Evolutionary conservation across 768 basidiomycete genomes (phyloP).

Genomic region (Hericium rajendrae): DNA sequence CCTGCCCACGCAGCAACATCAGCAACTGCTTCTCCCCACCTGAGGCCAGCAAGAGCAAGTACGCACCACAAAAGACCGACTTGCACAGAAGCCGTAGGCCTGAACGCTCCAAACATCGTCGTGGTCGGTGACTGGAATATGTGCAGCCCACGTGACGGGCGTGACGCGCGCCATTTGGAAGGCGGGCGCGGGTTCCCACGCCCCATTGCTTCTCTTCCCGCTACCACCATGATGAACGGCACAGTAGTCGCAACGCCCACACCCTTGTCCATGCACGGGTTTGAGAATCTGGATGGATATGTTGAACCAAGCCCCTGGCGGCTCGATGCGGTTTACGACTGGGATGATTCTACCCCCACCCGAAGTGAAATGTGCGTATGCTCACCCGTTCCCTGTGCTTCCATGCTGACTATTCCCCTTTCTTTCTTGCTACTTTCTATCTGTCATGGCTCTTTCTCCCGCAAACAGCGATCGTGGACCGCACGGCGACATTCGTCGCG

Average conservation of each 20-base stretch:
- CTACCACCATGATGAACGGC: slow-evolving; percentile 14
- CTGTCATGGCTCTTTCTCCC: neutral
- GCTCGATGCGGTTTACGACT: slow-evolving; percentile 46
- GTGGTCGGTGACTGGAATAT: neutral
- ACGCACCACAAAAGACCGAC: slow-evolving; percentile 82
- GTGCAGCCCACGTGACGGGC: neutral
- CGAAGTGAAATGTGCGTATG: slow-evolving; percentile 78
- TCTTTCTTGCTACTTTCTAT: neutral
- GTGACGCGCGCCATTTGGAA: neutral
- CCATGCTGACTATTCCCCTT: neutral
- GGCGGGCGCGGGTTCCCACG: slow-evolving; percentile 5
- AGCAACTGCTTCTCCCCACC: neutral
- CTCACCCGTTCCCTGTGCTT: neutral
- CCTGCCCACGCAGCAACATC: slow-evolving; percentile 37
- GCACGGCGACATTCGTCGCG: slow-evolving; percentile 85
- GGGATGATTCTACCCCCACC: slow-evolving; percentile 94
- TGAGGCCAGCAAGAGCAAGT: neutral
- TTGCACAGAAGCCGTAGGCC: slow-evolving; percentile 51
- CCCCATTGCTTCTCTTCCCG: neutral
- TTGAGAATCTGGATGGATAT: neutral
- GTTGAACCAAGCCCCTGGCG: slow-evolving; percentile 2
- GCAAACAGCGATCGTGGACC: slow-evolving; percentile 78
- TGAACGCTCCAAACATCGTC: slow-evolving; percentile 82
- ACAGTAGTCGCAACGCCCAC: neutral
- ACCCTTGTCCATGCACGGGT: neutral